These are phyloP conservation scores for Aquilaria sinensis DNA, from an alignment of 345 rosid species.

Conservation along the genomic window DNA sequence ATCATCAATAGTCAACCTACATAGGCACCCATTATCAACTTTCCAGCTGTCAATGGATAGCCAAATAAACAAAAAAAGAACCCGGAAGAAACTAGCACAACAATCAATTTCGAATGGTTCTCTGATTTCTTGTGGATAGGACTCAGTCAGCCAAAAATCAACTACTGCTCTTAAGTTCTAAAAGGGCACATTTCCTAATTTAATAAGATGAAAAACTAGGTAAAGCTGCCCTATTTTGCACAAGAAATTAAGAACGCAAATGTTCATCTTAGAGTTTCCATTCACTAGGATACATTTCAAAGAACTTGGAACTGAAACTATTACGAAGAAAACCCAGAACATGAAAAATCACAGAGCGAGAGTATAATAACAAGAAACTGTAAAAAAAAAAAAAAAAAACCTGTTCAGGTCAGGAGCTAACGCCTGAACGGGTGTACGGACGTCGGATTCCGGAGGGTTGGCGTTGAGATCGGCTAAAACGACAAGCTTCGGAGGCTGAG, in stretches of 20 bases:
- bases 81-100: too few relatives aligned
- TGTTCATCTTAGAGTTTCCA: too few relatives aligned
- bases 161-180: not conserved
- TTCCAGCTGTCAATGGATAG: too few relatives aligned
- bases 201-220: too few relatives aligned
- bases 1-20: slow-evolving; percentile 53
- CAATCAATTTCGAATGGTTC: too few relatives aligned
- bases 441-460: slow-evolving; percentile 78
- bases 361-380: not conserved
- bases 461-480: slow-evolving; percentile 90
- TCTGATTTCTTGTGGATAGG: too few relatives aligned
- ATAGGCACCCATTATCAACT: not conserved
- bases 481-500: slow-evolving; percentile 45
- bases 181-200: too few relatives aligned
- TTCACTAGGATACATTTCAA: not conserved
- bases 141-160: not conserved
- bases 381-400: slow-evolving; percentile 17
- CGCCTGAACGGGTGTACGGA: slow-evolving; percentile 28
- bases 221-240: too few relatives aligned
- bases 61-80: too few relatives aligned
- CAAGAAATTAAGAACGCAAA: too few relatives aligned
- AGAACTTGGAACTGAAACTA: not conserved
- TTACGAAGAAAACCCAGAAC: too few relatives aligned
- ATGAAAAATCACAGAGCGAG: not conserved
- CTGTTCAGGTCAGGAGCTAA: slow-evolving; percentile 38